Base-by-base conservation (phyloP, 176 grass and related monocot species). In the Raddia guianensis region DNA sequence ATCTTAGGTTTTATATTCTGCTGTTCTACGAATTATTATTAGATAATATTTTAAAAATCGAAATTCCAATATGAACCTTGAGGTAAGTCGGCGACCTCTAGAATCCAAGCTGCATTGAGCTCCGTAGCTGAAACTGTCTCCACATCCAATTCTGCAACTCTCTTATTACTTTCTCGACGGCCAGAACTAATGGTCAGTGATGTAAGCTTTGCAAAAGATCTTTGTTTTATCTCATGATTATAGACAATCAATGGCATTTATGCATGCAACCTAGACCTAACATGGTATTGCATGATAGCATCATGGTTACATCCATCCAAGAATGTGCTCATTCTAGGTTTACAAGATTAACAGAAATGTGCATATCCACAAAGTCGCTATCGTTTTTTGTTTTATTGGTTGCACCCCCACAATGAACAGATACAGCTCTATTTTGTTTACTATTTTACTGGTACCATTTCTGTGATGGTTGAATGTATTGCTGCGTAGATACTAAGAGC, bases 11-110 rank as follows among this genome's bases (percentile, higher is more conserved):
- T 27, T 57, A 79, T 79, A 43, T 7, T 3, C 42, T 63, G 68
- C 68, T 72, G 27, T 47, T 84, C 72, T 63, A 15, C 55, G 12
- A 35, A 60, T 61, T 70, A 32, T 67, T 68, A 13, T 62, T 60
- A 18, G 34, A 66, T 70, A 5, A 47, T 47, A 57, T 60, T 18
- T 42, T 5, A 8, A n/a, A 51, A 68, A 19, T 8, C 2, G 59
- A n/a, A 82, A 56, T 16, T 68, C 44, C 2, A 50, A 76, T 57
- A 57, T 57, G 19, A 3, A 47, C n/a, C 8, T 12, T 80, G 13
- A 27, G 27, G 27, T 27, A 27, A 27, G 27, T 27, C 69, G 7
- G 10, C 44, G 57, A 51, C 45, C 10, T 48, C 61, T 42, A 69
- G 73, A 21, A 37, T 15, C 63, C 35, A 53, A 55, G 20, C 55